Conservation (phyloP, 2,329 filamentous ascomycete species). For the Claviceps quebecensis region DNA sequence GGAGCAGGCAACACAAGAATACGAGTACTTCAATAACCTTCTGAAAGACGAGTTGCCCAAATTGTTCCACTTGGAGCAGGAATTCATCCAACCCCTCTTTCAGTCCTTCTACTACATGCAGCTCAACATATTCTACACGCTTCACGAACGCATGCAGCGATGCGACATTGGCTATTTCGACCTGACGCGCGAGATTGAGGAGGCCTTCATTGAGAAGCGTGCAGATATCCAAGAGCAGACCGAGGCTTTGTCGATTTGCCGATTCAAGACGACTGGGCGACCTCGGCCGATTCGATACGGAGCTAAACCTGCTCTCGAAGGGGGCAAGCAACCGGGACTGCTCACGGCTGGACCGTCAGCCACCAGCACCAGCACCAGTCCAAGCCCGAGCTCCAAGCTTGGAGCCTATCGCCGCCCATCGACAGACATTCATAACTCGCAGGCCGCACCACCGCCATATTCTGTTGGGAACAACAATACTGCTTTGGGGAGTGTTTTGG, state of each 20-base stretch:
- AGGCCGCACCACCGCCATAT: conserved; percentile 58
- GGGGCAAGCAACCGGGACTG: conserved; percentile 32
- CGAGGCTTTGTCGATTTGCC: conserved; percentile 74
- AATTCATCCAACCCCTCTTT: conserved; percentile 95
- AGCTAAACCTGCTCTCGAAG: conserved; percentile 38
- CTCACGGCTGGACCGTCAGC: conserved; percentile 32
- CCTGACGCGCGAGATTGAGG: conserved; percentile 77
- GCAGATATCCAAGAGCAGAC: conserved; percentile 73
- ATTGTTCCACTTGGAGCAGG: conserved; percentile 74
- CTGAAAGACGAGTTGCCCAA: conserved; percentile 92
- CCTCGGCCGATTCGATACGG: conserved; percentile 45
- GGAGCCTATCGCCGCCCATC: conserved; percentile 22
- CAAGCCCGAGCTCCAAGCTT: conserved; percentile 17
- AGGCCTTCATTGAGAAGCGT: conserved; percentile 77
- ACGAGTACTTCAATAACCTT: conserved; percentile 94
- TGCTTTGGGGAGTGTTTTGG: conserved; percentile 32
- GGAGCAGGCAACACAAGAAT: conserved; percentile 86
- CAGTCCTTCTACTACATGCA: conserved; percentile 99
- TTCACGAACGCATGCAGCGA: conserved; percentile 95
- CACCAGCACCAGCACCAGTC: conserved; percentile 7
- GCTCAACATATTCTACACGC: conserved; percentile 95
- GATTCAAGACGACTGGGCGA: conserved; percentile 79
- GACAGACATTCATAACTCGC: conserved; percentile 25
- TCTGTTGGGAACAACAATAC: conserved; percentile 31
- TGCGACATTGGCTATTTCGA: conserved; percentile 98